phyloP scores from a whole-genome alignment of 176 grass and related monocot genomes.

The Tillandsia fasciculata region DNA sequence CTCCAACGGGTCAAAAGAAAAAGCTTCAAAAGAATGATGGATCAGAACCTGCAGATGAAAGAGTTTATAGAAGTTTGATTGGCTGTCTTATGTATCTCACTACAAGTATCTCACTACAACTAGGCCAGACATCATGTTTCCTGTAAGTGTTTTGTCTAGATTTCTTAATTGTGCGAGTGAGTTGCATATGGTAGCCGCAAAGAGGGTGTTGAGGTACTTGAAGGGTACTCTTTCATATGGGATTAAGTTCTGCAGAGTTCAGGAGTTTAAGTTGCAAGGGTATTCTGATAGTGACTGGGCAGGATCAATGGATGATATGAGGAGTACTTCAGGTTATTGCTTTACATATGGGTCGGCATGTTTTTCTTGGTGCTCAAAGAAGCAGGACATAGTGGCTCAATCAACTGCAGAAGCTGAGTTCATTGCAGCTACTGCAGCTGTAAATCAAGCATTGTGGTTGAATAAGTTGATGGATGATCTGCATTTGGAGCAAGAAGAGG shows the following conservation, averaged over 20 bases:
- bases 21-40: not conserved
- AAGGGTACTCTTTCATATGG: not conserved
- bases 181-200: not conserved
- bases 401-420: not conserved
- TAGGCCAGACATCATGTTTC: conserved; percentile 7
- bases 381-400: not conserved
- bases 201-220: conserved; percentile 5
- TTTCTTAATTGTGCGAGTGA: conserved; percentile 10
- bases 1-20: not conserved
- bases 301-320: not conserved
- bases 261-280: not conserved
- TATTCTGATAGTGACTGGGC: conserved; percentile 1
- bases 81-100: conserved; percentile 8
- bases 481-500: not conserved
- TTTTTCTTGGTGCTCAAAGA: conserved; percentile 10
- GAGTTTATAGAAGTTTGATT: not conserved
- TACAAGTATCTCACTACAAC: not conserved
- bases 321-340: conserved; percentile 4
- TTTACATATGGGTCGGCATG: not conserved
- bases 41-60: not conserved
- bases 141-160: conserved; percentile 1
- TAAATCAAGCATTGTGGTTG: conserved; percentile 7
- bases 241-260: not conserved
- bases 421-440: not conserved
- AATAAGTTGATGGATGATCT: not conserved